Conservation (phyloP, 75 land plant species). For the Adiantum capillusveneris region DNA sequence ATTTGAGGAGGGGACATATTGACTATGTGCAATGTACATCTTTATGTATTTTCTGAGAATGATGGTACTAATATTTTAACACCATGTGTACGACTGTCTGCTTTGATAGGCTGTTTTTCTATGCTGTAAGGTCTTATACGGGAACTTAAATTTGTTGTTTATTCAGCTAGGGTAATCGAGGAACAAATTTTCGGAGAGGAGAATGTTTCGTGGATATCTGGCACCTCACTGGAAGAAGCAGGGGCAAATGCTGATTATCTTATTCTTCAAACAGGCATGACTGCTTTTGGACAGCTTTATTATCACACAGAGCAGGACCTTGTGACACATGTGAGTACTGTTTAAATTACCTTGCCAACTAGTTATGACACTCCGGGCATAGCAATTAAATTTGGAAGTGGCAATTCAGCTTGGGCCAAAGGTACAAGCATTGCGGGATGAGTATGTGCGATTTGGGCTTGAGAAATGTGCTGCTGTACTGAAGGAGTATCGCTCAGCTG, state of each 20-base stretch:
- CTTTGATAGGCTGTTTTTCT: too few relatives aligned
- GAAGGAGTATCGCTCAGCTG: conserved; percentile 76
- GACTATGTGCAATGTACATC: too few relatives aligned
- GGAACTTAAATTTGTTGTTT: too few relatives aligned
- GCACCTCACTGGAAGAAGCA: conserved; percentile 69
- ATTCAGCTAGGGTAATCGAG: conserved; percentile 81
- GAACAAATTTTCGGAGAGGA: conserved; percentile 96
- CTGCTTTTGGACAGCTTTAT: conserved; percentile 79
- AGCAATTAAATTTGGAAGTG: too few relatives aligned
- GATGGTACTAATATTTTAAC: too few relatives aligned
- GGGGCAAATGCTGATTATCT: conserved; percentile 58
- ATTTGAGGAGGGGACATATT: too few relatives aligned
- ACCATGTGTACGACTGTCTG: too few relatives aligned
- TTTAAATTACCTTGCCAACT: not conserved
- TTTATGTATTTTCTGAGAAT: too few relatives aligned
- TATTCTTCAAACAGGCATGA: conserved; percentile 90
- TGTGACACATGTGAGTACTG: conserved; percentile 62
- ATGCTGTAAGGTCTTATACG: too few relatives aligned
- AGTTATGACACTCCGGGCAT: not conserved
- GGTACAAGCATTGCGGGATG: conserved; percentile 80
- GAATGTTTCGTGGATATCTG: conserved; percentile 82
- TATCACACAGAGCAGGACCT: conserved; percentile 65
- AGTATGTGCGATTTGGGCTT: conserved; percentile 85
- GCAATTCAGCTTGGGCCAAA: conserved; percentile 68
- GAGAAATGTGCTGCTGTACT: conserved; percentile 71